Evolutionary conservation across 2,329 filamentous ascomycete genomes (phyloP).

Genomic region (Fusarium coffeatum): DNA sequence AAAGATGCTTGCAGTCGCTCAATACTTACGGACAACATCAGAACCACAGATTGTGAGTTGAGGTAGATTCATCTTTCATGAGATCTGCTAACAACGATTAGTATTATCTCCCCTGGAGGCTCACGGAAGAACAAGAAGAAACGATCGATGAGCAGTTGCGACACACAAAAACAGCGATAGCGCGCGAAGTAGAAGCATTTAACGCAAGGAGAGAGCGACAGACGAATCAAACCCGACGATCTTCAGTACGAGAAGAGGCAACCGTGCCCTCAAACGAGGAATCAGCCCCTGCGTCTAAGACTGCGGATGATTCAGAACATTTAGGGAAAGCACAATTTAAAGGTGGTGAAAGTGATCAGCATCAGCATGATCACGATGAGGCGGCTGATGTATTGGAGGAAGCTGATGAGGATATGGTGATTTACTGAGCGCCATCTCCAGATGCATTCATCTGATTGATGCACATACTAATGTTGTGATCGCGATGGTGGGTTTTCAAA

Average conservation of each 20-base stretch:
- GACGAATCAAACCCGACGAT: constrained; percentile 15
- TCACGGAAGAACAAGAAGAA: constrained; percentile 75
- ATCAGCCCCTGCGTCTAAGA: constrained; percentile 12
- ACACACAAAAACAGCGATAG: constrained; percentile 71
- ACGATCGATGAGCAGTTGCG: constrained; percentile 76
- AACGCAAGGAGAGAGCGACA: constrained; percentile 59
- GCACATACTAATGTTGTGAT: constrained; percentile 1
- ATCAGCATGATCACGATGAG: constrained; percentile 68
- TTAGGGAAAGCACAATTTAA: constrained; percentile 20
- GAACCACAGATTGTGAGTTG: constrained; percentile 78
- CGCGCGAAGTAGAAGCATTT: constrained; percentile 73
- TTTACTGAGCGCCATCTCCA: constrained; percentile 71
- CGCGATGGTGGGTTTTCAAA: not conserved
- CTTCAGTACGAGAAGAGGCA: constrained; percentile 23
- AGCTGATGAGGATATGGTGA: constrained; percentile 89
- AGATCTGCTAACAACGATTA: constrained; percentile 52
- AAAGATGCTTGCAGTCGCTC: constrained; percentile 77
- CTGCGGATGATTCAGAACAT: constrained; percentile 14
- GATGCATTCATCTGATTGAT: not conserved
- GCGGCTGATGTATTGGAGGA: constrained; percentile 82
- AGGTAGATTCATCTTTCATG: not conserved
- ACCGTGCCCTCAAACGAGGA: constrained; percentile 22
- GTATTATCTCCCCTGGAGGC: constrained; percentile 89
- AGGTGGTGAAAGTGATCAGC: constrained; percentile 8
- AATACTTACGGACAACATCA: constrained; percentile 77